Conservation (phyloP, 2,329 filamentous ascomycete species). For the Amylocarpus encephaloides region DNA sequence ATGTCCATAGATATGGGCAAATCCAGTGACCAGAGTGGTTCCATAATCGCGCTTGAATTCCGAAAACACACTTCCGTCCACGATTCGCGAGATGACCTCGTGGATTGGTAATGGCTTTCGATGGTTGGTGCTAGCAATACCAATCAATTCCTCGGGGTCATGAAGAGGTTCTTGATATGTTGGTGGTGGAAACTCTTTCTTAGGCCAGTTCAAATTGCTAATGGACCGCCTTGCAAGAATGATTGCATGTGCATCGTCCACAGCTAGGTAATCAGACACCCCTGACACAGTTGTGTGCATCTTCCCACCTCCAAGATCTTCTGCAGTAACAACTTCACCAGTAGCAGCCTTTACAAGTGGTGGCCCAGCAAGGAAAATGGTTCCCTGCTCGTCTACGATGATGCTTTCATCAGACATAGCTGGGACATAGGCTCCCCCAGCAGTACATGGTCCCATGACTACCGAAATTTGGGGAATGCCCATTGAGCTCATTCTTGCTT, state of each 20-base stretch:
- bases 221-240: conserved; percentile 78
- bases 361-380: conserved; percentile 92
- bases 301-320: conserved; percentile 83
- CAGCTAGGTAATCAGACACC: conserved; percentile 90
- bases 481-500: conserved; percentile 82
- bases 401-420: conserved; percentile 98
- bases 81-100: conserved; percentile 87
- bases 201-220: conserved; percentile 83
- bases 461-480: conserved; percentile 92
- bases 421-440: conserved; percentile 90
- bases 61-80: conserved; percentile 82
- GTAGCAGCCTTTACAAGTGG: conserved; percentile 95
- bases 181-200: conserved; percentile 35
- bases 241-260: conserved; percentile 88
- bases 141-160: conserved; percentile 70
- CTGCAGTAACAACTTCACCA: conserved; percentile 82
- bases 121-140: conserved; percentile 86
- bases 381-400: conserved; percentile 92
- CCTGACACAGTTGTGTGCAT: conserved; percentile 88
- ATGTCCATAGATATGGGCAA: conserved; percentile 83
- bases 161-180: conserved; percentile 74
- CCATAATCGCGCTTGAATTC: conserved; percentile 96
- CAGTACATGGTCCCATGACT: conserved; percentile 96
- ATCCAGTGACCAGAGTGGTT: conserved; percentile 82
- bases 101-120: conserved; percentile 78